Evolutionary conservation across 768 basidiomycete species (phyloP), one percentile per base, ranked within the genome.

Genomic region (Tricholoma saponaceum): DNA sequence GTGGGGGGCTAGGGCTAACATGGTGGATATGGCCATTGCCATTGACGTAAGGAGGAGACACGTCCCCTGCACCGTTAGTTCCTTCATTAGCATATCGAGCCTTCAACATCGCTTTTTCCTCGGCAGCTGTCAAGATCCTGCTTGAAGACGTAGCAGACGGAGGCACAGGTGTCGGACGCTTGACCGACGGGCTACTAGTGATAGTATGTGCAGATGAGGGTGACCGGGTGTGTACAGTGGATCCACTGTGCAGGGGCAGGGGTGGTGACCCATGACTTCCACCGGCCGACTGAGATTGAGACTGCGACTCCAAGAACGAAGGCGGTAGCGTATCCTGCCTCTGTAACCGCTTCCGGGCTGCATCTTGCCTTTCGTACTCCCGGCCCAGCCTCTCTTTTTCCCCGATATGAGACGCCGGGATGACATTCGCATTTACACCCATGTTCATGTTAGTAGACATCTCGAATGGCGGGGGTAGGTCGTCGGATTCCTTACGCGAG

Each of bases 331-430:
- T 79, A 23, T 79, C 81, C 32, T 83, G 87, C 52, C 81, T 82
- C 62, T 78, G 78, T 61, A 76, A 75, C 43, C 81, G 76, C 56
- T 59, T 26, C 72, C 73, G 82, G 5, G 80, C 83, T 16, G 82
- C 82, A 64, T 93, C 90, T 56, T 81, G 84, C 6, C 79, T 83
- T 58, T 87, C 90, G 60, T 82, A 89, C 14, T 78, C 80, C 32
- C 79, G 75, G 43, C 86, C 80, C 55, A 91, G 60, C 20, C 79
- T 74, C 64, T 90, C 90, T 68, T 93, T 93, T 69, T 93, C 91
- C 5, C 80, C 72, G 14, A 79, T 63, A 50, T 72, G 72, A 0
- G 78, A 72, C 43, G 59, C 71, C 53, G 67, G 76, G 63, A 65
- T 72, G 66, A 68, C 69, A 33, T 72, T 73, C 47, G 70, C 72